A percentile compares a stretch with the other conserved stretches of the same genome.
Evolutionary conservation across 1,284 basidiomycete species (phyloP).

Genomic region (Boletus hoseneyae): DNA sequence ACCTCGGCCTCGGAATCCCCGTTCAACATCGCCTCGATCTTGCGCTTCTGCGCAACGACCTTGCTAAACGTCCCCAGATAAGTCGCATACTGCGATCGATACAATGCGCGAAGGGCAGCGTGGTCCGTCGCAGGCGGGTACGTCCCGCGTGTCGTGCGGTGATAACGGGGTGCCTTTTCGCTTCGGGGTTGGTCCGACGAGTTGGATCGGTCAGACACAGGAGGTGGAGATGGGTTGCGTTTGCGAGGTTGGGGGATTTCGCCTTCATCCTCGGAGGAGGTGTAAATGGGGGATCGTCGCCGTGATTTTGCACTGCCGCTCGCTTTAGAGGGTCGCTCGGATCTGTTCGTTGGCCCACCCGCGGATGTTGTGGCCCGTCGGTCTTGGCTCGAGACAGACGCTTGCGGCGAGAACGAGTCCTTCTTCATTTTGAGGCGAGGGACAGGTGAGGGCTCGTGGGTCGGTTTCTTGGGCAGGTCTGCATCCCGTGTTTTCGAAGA

Average conservation of each 20-base stretch:
- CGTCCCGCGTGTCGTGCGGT: conserved; percentile 24
- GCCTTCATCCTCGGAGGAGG: conserved; percentile 60
- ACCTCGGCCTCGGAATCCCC: conserved; percentile 34
- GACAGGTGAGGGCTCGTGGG: conserved; percentile 24
- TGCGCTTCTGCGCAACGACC: conserved; percentile 46
- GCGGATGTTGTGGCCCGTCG: conserved; percentile 24
- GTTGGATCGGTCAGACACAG: conserved; percentile 28
- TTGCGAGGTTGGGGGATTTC: conserved; percentile 30
- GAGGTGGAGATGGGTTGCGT: conserved; percentile 25
- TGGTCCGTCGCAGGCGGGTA: conserved; percentile 47
- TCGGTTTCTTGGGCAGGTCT: conserved; percentile 32
- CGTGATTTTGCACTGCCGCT: conserved; percentile 32
- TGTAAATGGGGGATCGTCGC: conserved; percentile 51
- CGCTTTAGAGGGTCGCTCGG: conserved; percentile 27
- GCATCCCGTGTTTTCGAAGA: conserved; percentile 25
- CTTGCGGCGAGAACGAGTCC: conserved; percentile 29
- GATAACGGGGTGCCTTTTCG: conserved; percentile 17
- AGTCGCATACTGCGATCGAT: conserved; percentile 46
- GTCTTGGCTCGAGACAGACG: conserved; percentile 14
- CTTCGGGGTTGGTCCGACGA: conserved; percentile 27
- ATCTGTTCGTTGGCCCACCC: conserved; percentile 22
- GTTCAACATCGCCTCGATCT: conserved; percentile 39
- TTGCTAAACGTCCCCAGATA: conserved; percentile 48
- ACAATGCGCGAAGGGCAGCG: conserved; percentile 48
- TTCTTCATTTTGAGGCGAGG: conserved; percentile 35